A percentile compares a stretch with the other conserved stretches of the same genome.
phyloP scores from a whole-genome alignment of 2,329 filamentous ascomycete species.

The Penicillium sp. region DNA sequence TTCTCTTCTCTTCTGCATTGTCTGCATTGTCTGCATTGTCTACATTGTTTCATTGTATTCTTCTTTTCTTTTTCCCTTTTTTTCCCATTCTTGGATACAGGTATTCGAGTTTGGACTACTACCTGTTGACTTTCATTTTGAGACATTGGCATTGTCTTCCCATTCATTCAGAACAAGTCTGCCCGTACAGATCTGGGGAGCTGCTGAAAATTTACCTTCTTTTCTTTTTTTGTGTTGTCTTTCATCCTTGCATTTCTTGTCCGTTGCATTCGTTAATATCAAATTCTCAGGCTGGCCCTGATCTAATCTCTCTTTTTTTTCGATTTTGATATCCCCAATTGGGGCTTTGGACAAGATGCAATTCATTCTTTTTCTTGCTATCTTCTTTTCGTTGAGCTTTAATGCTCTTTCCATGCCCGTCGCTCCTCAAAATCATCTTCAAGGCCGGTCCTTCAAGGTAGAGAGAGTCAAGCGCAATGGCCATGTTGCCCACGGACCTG shows the following conservation, averaged over 20 bases:
- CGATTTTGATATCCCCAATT: not conserved
- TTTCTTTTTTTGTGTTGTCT: not conserved
- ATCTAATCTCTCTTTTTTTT: constrained; percentile 17
- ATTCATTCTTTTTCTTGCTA: constrained; percentile 27
- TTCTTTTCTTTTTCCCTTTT: not conserved
- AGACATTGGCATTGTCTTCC: constrained; percentile 7
- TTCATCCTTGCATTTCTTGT: not conserved
- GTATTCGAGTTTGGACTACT: constrained; percentile 22
- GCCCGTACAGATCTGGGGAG: not conserved
- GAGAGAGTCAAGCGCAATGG: constrained; percentile 56
- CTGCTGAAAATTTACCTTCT: not conserved
- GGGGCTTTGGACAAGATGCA: constrained; percentile 24
- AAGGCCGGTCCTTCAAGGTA: constrained; percentile 58
- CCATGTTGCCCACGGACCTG: constrained; percentile 58
- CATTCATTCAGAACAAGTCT: constrained; percentile 1
- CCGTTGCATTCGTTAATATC: constrained; percentile 4
- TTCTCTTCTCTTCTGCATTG: not conserved
- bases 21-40: not conserved
- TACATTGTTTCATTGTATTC: not conserved
- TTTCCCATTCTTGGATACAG: constrained; percentile 7
- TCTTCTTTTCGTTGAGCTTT: constrained; percentile 33
- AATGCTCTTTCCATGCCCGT: constrained; percentile 36
- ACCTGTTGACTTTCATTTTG: constrained; percentile 4
- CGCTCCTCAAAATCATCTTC: constrained; percentile 16
- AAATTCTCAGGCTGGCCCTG: constrained; percentile 6